Percentiles rank a stretch among this genome's conserved stretches.
Conservation (phyloP, 768 basidiomycete species). For the Calocera viscosa region DNA sequence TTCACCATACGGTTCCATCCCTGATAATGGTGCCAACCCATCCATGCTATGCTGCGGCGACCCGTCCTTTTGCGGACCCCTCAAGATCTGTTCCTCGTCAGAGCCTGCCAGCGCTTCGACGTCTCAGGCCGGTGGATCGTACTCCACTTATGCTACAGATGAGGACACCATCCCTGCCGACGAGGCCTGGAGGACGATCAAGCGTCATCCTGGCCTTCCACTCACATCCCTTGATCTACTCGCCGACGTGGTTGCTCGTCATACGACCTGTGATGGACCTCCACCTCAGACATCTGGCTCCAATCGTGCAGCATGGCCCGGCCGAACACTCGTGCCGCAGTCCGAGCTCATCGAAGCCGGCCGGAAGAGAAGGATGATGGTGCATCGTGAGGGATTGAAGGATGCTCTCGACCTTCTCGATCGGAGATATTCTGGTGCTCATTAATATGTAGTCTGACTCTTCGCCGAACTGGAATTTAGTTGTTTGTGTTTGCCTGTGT, state of each 20-base stretch:
- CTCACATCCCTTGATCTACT: constrained; percentile 73
- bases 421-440: constrained; percentile 24
- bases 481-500: background rate
- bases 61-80: constrained; percentile 15
- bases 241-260: constrained; percentile 78
- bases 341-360: constrained; percentile 19
- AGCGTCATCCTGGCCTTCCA: constrained; percentile 76
- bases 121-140: constrained; percentile 16
- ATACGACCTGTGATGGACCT: constrained; percentile 65
- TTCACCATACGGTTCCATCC: constrained; percentile 13
- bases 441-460: background rate
- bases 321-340: background rate
- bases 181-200: constrained; percentile 72
- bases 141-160: background rate
- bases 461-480: background rate
- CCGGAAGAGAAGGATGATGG: constrained; percentile 44
- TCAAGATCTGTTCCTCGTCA: constrained; percentile 15
- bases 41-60: constrained; percentile 18
- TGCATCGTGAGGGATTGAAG: constrained; percentile 57
- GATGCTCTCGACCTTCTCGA: constrained; percentile 68
- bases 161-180: constrained; percentile 59
- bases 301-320: background rate
- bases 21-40: constrained; percentile 5
- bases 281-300: constrained; percentile 13
- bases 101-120: constrained; percentile 18